Evolutionary conservation across 169 alveolate species (phyloP), one percentile per base, ranked within the genome.

Genomic region (Eimeria tenella): DNA sequence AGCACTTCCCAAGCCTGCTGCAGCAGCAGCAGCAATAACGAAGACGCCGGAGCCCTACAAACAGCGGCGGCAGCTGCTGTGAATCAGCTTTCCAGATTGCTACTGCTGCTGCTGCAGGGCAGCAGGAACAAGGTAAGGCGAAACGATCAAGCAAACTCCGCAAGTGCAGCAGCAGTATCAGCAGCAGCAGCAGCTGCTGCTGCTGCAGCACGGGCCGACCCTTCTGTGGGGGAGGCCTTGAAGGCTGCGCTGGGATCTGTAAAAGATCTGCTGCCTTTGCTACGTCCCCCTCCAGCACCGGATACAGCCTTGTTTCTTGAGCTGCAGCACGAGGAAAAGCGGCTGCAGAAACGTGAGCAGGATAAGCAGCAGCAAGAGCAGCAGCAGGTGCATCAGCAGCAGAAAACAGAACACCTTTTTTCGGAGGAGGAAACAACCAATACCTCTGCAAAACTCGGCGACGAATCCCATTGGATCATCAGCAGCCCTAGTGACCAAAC

Each of bases 11-110:
- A 11, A 7, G 25, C n/a, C 13, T 8, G 56, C 56, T 15, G 83
- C 52, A 73, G 83, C 83, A 25, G 83, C 83, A 73, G 60, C 56
- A 73, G 83, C 56, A 73, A 53, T n/a, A 73, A 17, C 83, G 23
- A 5, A 8, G 13, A 23, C 52, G n/a, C 15, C 52, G n/a, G 83
- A 49, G 23, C 55, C 83, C 10, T 31, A 73, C 52, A 21, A 31
- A n/a, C 77, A 68, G 31, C 77, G 19, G 77, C 77, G 4, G 77
- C 77, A 19, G 77, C 77, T 25, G 83, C 83, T 25, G 83, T 73
- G 4, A 23, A 19, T 21, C 58, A 53, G 7, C 83, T 73, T 8
- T 73, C 50, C 52, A 11, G 83, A 10, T 42, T 73, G 83, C 1
- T 73, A 0, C 60, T 21, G 52, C 60, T 73, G 83, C 83, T 73